These are phyloP conservation scores for Vickermania spadyakhi DNA, from an alignment of 208 protist species.

Conservation along the genomic window DNA sequence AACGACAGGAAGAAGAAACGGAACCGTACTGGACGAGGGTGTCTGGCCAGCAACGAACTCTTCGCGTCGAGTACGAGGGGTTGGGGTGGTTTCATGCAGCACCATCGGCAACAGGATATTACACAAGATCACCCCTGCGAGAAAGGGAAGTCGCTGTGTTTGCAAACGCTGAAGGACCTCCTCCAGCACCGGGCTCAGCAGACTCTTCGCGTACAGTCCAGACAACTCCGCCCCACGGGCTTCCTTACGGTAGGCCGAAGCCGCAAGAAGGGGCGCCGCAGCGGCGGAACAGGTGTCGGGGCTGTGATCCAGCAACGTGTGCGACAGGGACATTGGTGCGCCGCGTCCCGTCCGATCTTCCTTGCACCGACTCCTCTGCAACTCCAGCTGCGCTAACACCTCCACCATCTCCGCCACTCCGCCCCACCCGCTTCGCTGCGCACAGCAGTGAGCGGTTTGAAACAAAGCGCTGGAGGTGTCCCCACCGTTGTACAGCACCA, in stretches of 20 bases:
- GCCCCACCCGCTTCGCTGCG: neutral
- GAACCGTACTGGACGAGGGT: neutral
- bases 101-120: slow-evolving; percentile 37
- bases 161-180: slow-evolving; percentile 17
- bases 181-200: slow-evolving; percentile 22
- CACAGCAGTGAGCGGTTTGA: neutral
- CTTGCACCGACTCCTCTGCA: neutral
- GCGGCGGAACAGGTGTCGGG: too few relatives aligned
- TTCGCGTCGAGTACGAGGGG: neutral
- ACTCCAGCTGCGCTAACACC: neutral
- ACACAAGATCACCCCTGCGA: slow-evolving; percentile 53
- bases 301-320: too few relatives aligned
- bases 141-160: slow-evolving; percentile 27
- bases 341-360: too few relatives aligned
- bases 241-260: neutral
- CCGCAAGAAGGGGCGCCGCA: too few relatives aligned
- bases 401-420: neutral
- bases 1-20: slow-evolving; percentile 1
- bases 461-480: neutral
- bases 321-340: too few relatives aligned
- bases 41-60: slow-evolving; percentile 1
- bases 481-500: neutral
- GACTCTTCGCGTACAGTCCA: slow-evolving; percentile 11
- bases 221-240: slow-evolving; percentile 4
- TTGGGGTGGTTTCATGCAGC: slow-evolving; percentile 13